Evolutionary conservation across 2,329 filamentous ascomycete genomes (phyloP).

Genomic region (Pseudogymnoascus sp.): DNA sequence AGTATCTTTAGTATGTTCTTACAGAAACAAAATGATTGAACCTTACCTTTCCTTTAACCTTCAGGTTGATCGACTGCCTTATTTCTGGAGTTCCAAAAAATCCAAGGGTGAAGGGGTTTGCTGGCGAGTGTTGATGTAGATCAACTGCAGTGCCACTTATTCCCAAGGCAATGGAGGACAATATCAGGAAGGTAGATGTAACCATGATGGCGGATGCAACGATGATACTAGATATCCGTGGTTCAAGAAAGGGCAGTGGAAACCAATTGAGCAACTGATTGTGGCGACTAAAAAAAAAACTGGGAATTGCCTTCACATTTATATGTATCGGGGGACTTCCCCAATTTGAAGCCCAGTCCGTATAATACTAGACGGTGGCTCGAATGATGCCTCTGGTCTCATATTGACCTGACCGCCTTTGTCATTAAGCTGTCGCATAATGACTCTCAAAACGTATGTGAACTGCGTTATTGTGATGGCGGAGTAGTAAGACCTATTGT

Average conservation of each 20-base stretch:
- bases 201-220: neutral
- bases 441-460: neutral
- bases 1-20: neutral
- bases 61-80: neutral
- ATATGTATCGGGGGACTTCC: neutral
- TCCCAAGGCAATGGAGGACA: neutral
- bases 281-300: neutral
- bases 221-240: neutral
- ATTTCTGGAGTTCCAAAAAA: neutral
- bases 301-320: neutral
- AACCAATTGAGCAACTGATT: neutral
- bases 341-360: neutral
- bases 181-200: neutral
- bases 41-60: neutral
- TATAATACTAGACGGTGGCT: neutral
- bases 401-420: neutral
- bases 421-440: neutral
- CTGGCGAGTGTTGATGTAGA: neutral
- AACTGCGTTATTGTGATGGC: neutral
- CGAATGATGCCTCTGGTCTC: neutral
- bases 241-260: neutral
- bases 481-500: neutral
- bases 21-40: neutral
- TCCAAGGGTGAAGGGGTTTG: neutral
- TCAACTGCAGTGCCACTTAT: neutral